Evolutionary conservation across 2,329 filamentous ascomycete species (phyloP).

Genomic region (Daldinia sp.): DNA sequence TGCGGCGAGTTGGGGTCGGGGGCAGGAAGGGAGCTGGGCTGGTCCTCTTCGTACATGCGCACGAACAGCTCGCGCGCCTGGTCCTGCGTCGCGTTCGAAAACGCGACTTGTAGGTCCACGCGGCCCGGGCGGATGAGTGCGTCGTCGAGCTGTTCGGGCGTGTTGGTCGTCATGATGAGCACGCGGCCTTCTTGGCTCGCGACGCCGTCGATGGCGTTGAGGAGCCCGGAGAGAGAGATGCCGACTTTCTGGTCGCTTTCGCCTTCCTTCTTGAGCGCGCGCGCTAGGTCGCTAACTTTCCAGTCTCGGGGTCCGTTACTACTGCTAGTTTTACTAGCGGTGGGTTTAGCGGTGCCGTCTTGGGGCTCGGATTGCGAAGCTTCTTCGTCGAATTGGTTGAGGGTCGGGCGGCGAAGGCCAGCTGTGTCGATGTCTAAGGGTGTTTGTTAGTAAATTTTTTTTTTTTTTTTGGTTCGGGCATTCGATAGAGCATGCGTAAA

Average conservation of each 20-base stretch:
- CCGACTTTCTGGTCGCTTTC: conserved; percentile 55
- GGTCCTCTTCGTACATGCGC: conserved; percentile 67
- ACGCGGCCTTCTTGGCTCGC: conserved; percentile 83
- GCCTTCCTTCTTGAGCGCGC: conserved; percentile 58
- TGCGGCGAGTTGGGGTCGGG: conserved; percentile 11
- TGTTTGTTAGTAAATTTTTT: not conserved
- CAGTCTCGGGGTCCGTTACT: conserved; percentile 42
- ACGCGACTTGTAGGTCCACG: conserved; percentile 76
- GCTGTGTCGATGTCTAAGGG: conserved; percentile 72
- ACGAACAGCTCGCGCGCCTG: conserved; percentile 71
- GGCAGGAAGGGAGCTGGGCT: not conserved
- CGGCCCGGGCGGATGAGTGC: conserved; percentile 80
- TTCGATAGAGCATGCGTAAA: not conserved
- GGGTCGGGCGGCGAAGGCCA: conserved; percentile 62
- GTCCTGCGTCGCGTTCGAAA: conserved; percentile 66
- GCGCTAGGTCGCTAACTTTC: conserved; percentile 58
- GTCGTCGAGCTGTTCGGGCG: conserved; percentile 77
- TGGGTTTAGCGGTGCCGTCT: not conserved
- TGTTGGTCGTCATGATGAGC: conserved; percentile 86
- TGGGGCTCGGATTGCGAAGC: conserved; percentile 36
- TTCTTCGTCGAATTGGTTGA: not conserved
- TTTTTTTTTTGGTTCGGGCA: not conserved
- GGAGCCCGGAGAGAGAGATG: conserved; percentile 82
- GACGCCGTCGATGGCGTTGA: conserved; percentile 88
- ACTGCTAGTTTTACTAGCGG: not conserved